phyloP scores from a whole-genome alignment of 345 rosid species.

The Populus davidiana region DNA sequence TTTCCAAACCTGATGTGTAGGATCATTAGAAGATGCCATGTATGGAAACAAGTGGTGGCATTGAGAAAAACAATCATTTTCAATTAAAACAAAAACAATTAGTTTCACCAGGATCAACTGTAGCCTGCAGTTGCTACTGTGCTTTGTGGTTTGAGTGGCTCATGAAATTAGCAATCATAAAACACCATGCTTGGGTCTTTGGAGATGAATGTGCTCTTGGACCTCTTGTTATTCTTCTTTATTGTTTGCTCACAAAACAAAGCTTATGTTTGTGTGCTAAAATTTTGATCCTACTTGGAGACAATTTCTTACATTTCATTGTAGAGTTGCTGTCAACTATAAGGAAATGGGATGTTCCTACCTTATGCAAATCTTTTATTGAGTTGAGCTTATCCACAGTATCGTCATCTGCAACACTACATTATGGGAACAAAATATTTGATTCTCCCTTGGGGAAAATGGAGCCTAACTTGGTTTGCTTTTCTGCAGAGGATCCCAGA shows the following conservation, averaged over 20 bases:
- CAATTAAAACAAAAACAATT: neutral
- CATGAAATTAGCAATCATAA: neutral
- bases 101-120: neutral
- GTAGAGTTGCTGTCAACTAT: neutral
- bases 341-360: neutral
- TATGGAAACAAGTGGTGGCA: neutral
- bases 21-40: neutral
- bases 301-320: neutral
- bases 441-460: neutral
- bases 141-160: neutral
- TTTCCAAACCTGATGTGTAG: neutral
- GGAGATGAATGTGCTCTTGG: neutral
- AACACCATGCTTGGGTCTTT: neutral
- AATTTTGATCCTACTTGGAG: neutral
- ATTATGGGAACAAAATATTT: neutral
- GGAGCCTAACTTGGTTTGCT: conserved; percentile 12
- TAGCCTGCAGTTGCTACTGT: neutral
- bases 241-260: neutral
- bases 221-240: neutral
- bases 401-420: neutral
- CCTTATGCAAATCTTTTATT: neutral
- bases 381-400: neutral
- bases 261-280: neutral
- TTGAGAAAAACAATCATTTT: neutral
- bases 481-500: conserved; percentile 84